Evolutionary conservation across 805 yeast species (phyloP), one percentile per base, ranked within the genome.

Genomic region (Diddensiella caesifluorescens): DNA sequence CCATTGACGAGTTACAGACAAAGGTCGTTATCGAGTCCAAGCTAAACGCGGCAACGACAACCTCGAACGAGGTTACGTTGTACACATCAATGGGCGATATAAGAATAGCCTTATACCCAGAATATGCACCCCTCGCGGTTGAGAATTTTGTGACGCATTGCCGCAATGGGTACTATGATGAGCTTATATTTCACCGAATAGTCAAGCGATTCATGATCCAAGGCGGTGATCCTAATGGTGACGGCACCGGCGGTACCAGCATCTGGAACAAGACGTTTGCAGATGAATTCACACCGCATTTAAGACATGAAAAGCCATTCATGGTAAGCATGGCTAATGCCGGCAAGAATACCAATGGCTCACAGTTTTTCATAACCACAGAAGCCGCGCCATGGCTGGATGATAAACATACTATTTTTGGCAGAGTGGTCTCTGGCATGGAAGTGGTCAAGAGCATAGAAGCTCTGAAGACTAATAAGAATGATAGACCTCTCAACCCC

Each of bases 321-420:
- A 66, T 69, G 47, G 69, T 75, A 39, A 70, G 77, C n/a, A 76
- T 76, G 81, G 80, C 80, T 39, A 75, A 75, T 49, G 74, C 77
- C 3, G 80, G 80, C 1, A 73, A 75, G 29, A 67, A 67, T 52
- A 75, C 79, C 26, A 76, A 76, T 52, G 80, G 80, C 3, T 73
- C 79, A 2, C 81, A 75, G 53, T 75, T 75, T 47, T 75, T 75
- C 59, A 75, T 75, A 47, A 75, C 80, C 32, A 74, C 79, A 2
- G 78, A 70, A 13, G 68, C 70, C 31, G 69, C 79, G 40, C 62
- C 64, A 1, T 77, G 77, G 66, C 65, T 76, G 48, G 75, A 76
- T 52, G 73, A 74, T 18, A 76, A 76, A 53, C 81, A 76, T 50
- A 77, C 76, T 16, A 73, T 76, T 4, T 76, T 76, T 52, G 81